These are phyloP conservation scores for Lactarius hatsudake DNA, from an alignment of 768 basidiomycete species.

Conservation along the genomic window DNA sequence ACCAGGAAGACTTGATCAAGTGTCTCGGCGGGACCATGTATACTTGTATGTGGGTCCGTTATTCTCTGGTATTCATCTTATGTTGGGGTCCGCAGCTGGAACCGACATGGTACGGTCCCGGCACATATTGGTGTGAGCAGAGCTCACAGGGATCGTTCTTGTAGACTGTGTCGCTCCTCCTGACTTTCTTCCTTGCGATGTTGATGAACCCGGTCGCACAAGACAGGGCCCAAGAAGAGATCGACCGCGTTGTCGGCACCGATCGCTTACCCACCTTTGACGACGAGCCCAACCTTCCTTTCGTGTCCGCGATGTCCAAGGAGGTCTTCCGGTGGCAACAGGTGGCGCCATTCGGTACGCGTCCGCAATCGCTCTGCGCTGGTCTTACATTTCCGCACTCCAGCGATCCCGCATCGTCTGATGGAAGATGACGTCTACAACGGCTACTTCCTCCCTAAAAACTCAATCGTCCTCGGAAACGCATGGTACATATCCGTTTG, in stretches of 20 bases:
- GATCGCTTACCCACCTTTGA: conserved; percentile 31
- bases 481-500: conserved; percentile 19
- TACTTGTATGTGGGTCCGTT: conserved; percentile 11
- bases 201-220: conserved; percentile 28
- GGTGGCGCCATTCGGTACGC: conserved; percentile 28
- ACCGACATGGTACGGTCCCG: conserved; percentile 26
- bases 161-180: conserved; percentile 27
- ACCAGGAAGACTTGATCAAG: conserved; percentile 29
- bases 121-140: neutral
- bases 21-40: conserved; percentile 24
- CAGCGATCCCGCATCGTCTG: conserved; percentile 29
- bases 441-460: conserved; percentile 31
- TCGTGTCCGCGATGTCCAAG: conserved; percentile 28
- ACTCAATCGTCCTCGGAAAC: conserved; percentile 26
- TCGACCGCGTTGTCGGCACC: conserved; percentile 31
- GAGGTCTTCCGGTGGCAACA: conserved; percentile 32
- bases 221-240: conserved; percentile 30
- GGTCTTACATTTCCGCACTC: neutral
- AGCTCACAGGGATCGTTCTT: neutral
- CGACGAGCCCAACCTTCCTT: conserved; percentile 30
- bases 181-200: conserved; percentile 31
- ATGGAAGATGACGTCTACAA: conserved; percentile 30
- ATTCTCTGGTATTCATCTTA: neutral
- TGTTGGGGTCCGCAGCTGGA: conserved; percentile 18
- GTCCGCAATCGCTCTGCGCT: neutral